A percentile compares a stretch with the other conserved stretches of the same genome.
Conservation (phyloP, 208 protist species). For the Trypanosoma cruzi region DNA sequence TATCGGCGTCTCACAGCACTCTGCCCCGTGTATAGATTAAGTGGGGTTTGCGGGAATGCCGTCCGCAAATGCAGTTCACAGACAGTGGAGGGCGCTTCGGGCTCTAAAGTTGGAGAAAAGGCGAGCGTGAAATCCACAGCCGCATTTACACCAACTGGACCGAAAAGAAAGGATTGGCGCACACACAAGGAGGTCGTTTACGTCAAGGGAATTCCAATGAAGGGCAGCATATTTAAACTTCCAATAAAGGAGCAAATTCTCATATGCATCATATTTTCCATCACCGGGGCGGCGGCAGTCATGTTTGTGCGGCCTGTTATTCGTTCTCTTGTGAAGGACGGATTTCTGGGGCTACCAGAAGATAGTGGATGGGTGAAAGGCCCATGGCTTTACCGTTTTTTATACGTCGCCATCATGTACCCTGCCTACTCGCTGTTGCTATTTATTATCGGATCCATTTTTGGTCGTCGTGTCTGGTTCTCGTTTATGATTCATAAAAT, state of each 20-base stretch:
- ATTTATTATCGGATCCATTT: constrained; percentile 68
- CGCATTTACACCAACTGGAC: constrained; percentile 26
- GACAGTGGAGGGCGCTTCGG: constrained; percentile 33
- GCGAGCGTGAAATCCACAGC: constrained; percentile 25
- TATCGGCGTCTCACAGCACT: constrained; percentile 22
- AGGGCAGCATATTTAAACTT: constrained; percentile 81
- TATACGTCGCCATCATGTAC: constrained; percentile 86
- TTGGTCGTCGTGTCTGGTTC: constrained; percentile 86
- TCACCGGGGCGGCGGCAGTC: constrained; percentile 69
- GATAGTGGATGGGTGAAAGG: constrained; percentile 75
- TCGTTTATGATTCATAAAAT: constrained; percentile 93
- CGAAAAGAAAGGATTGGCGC: constrained; percentile 79
- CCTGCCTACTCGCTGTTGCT: constrained; percentile 81
- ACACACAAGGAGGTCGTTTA: constrained; percentile 80
- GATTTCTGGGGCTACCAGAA: constrained; percentile 78
- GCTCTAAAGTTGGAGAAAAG: constrained; percentile 22
- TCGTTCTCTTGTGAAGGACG: constrained; percentile 63
- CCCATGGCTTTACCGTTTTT: constrained; percentile 80
- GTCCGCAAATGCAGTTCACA: constrained; percentile 24
- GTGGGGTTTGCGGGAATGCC: background rate
- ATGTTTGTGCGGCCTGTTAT: constrained; percentile 77
- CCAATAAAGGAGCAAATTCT: constrained; percentile 75
- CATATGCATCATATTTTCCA: constrained; percentile 81
- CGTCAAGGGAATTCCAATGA: constrained; percentile 75
- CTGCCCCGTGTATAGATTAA: constrained; percentile 18